Percentiles rank a stretch among this genome's conserved stretches.
phyloP scores from a whole-genome alignment of 441 rosid genomes.

The Syzygium malaccense region DNA sequence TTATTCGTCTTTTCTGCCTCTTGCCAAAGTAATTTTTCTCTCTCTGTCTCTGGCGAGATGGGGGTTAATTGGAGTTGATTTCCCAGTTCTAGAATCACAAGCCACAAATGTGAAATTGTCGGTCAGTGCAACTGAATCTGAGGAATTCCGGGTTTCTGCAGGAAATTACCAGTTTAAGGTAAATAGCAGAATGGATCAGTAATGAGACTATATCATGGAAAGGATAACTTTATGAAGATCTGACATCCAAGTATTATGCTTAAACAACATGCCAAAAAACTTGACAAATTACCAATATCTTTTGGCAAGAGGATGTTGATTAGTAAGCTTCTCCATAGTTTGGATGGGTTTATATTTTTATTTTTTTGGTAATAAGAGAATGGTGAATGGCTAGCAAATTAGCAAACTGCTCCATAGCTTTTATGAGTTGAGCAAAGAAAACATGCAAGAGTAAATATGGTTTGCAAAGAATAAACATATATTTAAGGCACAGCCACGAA shows the following conservation, averaged over 20 bases:
- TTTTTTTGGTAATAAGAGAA: background rate
- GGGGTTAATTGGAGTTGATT: constrained; percentile 4
- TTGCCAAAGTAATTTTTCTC: background rate
- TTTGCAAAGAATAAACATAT: background rate
- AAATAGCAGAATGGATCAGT: background rate
- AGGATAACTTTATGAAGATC: background rate
- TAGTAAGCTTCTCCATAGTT: background rate
- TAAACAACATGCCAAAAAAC: background rate
- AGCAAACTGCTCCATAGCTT: background rate
- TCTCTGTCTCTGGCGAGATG: background rate
- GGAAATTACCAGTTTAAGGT: background rate
- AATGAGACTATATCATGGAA: background rate
- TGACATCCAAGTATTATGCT: background rate
- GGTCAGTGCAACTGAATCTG: background rate
- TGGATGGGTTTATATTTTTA: background rate
- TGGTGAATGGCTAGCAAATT: background rate
- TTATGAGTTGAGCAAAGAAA: background rate
- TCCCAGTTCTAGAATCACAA: constrained; percentile 4
- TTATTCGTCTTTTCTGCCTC: constrained; percentile 1
- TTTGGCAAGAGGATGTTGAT: background rate
- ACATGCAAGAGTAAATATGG: background rate
- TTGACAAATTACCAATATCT: background rate
- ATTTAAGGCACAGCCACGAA: background rate
- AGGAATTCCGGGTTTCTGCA: background rate
- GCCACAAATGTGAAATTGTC: constrained; percentile 9